Conservation (phyloP, 2,329 filamentous ascomycete genomes). For the Pezicula neosporulosa region DNA sequence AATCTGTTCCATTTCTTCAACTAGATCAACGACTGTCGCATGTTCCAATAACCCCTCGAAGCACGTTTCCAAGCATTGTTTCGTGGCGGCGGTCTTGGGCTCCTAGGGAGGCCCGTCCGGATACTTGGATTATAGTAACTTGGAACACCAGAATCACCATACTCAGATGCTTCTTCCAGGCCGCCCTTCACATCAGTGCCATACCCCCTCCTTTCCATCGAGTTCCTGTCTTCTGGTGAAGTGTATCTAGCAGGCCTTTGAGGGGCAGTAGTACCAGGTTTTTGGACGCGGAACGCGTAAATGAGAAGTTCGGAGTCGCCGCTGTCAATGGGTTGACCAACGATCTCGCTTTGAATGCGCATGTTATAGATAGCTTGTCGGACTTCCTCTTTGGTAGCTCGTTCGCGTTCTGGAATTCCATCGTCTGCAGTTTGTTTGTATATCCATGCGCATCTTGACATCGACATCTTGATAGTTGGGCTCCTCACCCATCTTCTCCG, state of each 20-base stretch:
- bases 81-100: background rate
- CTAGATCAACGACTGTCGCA: background rate
- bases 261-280: background rate
- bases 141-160: too few relatives aligned
- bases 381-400: constrained; percentile 5
- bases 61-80: background rate
- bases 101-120: too few relatives aligned
- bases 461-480: constrained; percentile 6
- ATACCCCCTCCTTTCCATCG: too few relatives aligned
- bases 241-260: background rate
- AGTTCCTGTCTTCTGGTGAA: too few relatives aligned
- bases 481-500: background rate
- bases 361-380: constrained; percentile 7
- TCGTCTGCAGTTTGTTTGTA: background rate
- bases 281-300: constrained; percentile 10
- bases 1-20: too few relatives aligned
- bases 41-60: background rate
- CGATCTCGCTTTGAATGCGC: constrained; percentile 5
- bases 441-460: constrained; percentile 7
- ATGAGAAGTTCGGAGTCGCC: constrained; percentile 9
- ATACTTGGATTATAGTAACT: too few relatives aligned
- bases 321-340: constrained; percentile 8
- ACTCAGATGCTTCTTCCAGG: too few relatives aligned
- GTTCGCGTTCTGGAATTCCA: background rate
- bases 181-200: too few relatives aligned